Conservation (phyloP, 1,284 basidiomycete species). For the Cutaneotrichosporon curvatum region DNA sequence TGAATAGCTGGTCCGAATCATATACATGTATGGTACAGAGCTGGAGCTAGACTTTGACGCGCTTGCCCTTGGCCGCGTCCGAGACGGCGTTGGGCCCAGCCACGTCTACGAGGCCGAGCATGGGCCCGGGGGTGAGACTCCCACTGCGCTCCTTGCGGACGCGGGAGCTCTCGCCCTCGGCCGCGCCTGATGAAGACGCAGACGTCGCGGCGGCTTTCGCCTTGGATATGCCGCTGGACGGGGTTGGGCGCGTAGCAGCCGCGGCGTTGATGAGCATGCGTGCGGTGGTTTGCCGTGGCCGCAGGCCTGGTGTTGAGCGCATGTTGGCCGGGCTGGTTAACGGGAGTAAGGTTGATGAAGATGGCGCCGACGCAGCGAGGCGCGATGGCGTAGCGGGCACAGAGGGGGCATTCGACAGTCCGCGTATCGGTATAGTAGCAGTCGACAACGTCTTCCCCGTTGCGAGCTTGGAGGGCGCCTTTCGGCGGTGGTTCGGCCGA, state of each 20-base stretch:
- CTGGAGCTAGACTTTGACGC: conserved; percentile 29
- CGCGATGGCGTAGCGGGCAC: conserved; percentile 9
- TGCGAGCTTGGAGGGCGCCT: conserved; percentile 13
- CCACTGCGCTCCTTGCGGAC: conserved; percentile 31
- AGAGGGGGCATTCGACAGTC: conserved; percentile 13
- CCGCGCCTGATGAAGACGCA: neutral
- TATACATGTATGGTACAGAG: neutral
- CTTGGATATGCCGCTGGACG: neutral
- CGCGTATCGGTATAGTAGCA: conserved; percentile 39
- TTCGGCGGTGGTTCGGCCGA: conserved; percentile 20
- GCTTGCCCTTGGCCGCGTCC: conserved; percentile 25
- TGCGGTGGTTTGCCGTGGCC: conserved; percentile 35
- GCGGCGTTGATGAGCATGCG: conserved; percentile 32
- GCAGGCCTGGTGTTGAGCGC: conserved; percentile 31
- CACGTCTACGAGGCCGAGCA: conserved; percentile 14
- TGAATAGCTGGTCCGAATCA: no score
- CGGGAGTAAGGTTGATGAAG: conserved; percentile 15
- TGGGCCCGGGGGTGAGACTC: conserved; percentile 28
- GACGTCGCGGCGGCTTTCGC: neutral
- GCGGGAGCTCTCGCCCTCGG: conserved; percentile 7
- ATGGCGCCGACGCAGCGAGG: conserved; percentile 23
- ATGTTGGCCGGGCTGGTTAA: conserved; percentile 23
- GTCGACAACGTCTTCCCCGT: conserved; percentile 18
- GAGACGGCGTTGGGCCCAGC: conserved; percentile 8
- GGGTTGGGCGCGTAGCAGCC: conserved; percentile 1